Evolutionary conservation across 257 asterid species (phyloP).

Genomic region (Scutellaria galericulata): DNA sequence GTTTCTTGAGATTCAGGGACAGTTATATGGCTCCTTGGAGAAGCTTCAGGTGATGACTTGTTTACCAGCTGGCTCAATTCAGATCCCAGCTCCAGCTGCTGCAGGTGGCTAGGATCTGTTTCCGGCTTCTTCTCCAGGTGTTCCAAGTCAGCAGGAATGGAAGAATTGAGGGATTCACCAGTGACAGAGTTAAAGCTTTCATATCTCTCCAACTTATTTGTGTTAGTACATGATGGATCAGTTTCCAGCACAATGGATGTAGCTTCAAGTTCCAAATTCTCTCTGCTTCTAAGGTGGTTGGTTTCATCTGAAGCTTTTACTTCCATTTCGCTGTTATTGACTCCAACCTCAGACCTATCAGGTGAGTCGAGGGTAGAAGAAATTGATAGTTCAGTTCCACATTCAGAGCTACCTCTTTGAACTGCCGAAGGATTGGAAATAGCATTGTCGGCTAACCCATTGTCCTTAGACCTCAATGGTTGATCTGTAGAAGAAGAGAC

Average conservation of each 20-base stretch:
- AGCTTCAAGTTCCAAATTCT: constrained; percentile 48
- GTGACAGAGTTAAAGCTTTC: constrained; percentile 37
- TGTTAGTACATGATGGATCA: constrained; percentile 42
- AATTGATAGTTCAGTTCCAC: constrained; percentile 85
- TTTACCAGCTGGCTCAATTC: constrained; percentile 39
- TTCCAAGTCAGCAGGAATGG: constrained; percentile 37
- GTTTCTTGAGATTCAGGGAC: constrained; percentile 75
- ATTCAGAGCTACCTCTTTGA: constrained; percentile 76
- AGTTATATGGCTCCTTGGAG: constrained; percentile 74
- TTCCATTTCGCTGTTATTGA: constrained; percentile 48
- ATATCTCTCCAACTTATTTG: constrained; percentile 43
- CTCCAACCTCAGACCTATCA: constrained; percentile 66
- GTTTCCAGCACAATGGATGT: constrained; percentile 41
- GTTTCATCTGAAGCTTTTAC: constrained; percentile 41
- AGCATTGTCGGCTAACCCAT: constrained; percentile 47
- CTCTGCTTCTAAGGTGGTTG: constrained; percentile 39
- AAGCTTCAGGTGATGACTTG: constrained; percentile 69
- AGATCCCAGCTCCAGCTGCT: constrained; percentile 40
- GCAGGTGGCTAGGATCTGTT: constrained; percentile 39
- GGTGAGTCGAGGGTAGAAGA: constrained; percentile 89
- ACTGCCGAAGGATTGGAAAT: constrained; percentile 42
- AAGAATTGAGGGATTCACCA: constrained; percentile 39
- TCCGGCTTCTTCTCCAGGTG: constrained; percentile 50
- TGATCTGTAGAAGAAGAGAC: constrained; percentile 46
- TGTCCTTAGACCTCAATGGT: constrained; percentile 47